Base-by-base conservation (phyloP, 73 alveolate genomes). In the Stentor roeselii region DNA sequence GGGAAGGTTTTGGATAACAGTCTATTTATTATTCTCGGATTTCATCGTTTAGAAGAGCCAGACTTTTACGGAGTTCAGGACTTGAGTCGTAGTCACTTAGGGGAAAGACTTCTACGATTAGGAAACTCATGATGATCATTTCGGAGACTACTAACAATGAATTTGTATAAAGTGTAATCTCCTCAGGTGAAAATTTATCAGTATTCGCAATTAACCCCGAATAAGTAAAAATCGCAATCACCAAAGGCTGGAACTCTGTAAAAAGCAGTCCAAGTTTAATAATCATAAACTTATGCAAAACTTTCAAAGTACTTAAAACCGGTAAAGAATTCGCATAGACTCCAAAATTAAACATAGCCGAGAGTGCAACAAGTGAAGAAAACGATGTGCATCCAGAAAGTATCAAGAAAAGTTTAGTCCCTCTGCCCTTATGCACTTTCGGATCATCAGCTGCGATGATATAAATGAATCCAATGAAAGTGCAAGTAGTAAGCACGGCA, bases 111-210 rank as follows among this genome's bases (percentile, higher is more conserved):
- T 27, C 42, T 27, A 67, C 27, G 1, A 21, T 21, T 2, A 67
- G 41, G 34, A 67, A 67, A 40, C 80, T 67, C 42, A 67, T 32
- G 0, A 67, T 32, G 14, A 67, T 67, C 80, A 67, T 67, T 34
- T 67, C 80, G 11, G 80, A 67, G 80, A 36, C 21, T 40, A 67
- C 14, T 32, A 67, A 40, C 37, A 67, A 11, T n/a, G 37, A 15
- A 67, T n/a, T 67, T 30, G 80, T 67, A 2, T 67, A 67, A 67
- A 11, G 27, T 27, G 80, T 67, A 67, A 67, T 67, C 34, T 67
- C 80, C 27, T 21, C n/a, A 11, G 14, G 27, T 21, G 80, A 67
- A 2, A 27, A 67, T 30, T 67, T 34, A 21, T 27, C 37, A 34
- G 37, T 67, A 32, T 32, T 67, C 0, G 41, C 80, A 1, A 67